A percentile compares a stretch with the other conserved stretches of the same genome.
These are phyloP conservation scores for Fusarium gaditjirri DNA, from an alignment of 2,329 filamentous ascomycete species.

Conservation along the genomic window DNA sequence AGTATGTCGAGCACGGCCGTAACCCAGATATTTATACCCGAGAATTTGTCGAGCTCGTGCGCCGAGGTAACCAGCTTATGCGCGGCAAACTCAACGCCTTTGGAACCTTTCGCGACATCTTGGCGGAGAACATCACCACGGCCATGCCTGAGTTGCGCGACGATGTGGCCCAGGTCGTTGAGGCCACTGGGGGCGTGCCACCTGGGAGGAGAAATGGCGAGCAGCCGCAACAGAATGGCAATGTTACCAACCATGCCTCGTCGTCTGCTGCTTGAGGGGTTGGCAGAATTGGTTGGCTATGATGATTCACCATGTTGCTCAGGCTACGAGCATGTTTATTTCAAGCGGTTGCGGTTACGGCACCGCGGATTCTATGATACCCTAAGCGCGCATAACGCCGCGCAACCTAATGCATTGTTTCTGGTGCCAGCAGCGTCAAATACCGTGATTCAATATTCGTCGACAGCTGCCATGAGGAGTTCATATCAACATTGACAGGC, in stretches of 20 bases:
- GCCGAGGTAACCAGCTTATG: conserved; percentile 73
- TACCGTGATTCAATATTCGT: background rate
- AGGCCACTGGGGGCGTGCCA: conserved; percentile 54
- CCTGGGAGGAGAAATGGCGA: conserved; percentile 21
- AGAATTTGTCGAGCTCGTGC: conserved; percentile 76
- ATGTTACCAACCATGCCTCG: conserved; percentile 6
- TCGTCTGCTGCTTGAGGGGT: conserved; percentile 12
- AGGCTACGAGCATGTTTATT: conserved; percentile 18
- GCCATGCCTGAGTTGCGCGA: conserved; percentile 69
- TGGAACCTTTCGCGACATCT: conserved; percentile 67
- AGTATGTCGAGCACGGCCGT: conserved; percentile 76
- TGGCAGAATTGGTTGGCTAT: background rate
- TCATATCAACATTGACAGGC: background rate
- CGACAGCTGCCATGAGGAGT: background rate
- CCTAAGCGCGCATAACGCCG: background rate
- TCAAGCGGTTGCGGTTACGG: background rate
- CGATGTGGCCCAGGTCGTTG: conserved; percentile 63
- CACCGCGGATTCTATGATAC: conserved; percentile 4
- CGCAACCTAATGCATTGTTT: conserved; percentile 3
- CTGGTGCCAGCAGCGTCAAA: background rate
- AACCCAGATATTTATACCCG: conserved; percentile 81
- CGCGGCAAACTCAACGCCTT: conserved; percentile 73
- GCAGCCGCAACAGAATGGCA: conserved; percentile 29
- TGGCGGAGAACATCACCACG: conserved; percentile 66
- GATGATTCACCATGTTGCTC: background rate